phyloP scores from a whole-genome alignment of 2,329 filamentous ascomycete genomes.

The Penicillium sp. region DNA sequence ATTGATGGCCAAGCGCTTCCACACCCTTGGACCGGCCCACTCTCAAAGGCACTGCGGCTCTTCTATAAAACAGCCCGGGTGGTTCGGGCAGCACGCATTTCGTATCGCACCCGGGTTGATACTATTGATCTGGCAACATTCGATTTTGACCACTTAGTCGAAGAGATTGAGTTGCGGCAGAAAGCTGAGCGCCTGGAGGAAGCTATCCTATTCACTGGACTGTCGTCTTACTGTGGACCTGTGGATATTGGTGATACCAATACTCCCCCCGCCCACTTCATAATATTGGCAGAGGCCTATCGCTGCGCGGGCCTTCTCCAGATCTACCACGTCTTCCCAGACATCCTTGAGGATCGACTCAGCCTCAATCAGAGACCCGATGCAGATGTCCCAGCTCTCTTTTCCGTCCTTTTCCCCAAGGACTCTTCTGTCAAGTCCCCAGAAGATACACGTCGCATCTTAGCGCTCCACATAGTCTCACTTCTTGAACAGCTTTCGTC shows the following conservation, averaged over 20 bases:
- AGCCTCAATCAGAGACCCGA: conserved; percentile 10
- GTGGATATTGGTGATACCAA: conserved; percentile 27
- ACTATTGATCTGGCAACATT: conserved; percentile 15
- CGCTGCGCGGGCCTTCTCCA: conserved; percentile 24
- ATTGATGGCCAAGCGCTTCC: conserved; percentile 23
- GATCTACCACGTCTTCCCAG: conserved; percentile 26
- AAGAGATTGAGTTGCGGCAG: conserved; percentile 22
- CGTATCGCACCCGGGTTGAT: conserved; percentile 12
- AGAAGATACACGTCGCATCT: conserved; percentile 18
- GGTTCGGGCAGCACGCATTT: conserved; percentile 18
- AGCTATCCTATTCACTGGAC: conserved; percentile 21
- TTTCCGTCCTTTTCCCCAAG: conserved; percentile 16
- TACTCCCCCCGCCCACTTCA: conserved; percentile 25
- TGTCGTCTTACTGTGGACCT: conserved; percentile 25
- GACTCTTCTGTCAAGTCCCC: conserved; percentile 10
- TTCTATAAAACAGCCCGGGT: conserved; percentile 23
- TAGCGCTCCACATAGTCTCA: conserved; percentile 25
- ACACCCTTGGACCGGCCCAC: conserved; percentile 26
- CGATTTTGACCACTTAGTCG: conserved; percentile 20
- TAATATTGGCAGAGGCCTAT: conserved; percentile 25
- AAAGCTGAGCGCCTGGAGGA: conserved; percentile 23
- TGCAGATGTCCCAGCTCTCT: conserved; percentile 16
- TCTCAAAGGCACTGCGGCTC: conserved; percentile 20
- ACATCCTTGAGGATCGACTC: conserved; percentile 21
- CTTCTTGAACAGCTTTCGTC: conserved; percentile 23